Evolutionary conservation across 352 stramenopile species (phyloP).

Genomic region (Globisporangium spinosum): DNA sequence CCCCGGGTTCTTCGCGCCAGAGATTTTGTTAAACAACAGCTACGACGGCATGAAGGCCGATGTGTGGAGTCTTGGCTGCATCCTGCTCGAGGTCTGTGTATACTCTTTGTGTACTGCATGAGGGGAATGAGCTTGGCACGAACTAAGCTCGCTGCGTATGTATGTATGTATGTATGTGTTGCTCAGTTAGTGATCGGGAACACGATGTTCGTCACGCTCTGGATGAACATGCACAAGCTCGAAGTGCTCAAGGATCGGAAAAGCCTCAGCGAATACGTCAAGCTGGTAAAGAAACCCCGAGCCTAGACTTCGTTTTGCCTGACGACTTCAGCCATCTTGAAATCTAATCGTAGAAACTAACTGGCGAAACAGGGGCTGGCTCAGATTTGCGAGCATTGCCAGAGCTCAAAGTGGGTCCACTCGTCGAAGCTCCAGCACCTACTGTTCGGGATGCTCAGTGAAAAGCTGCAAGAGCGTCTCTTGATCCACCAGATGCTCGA

Average conservation of each 20-base stretch:
- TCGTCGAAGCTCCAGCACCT: constrained; percentile 40
- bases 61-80: constrained; percentile 84
- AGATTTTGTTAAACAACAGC: constrained; percentile 58
- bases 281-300: constrained; percentile 5
- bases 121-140: not conserved
- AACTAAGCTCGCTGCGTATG: not conserved
- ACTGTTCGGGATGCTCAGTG: constrained; percentile 39
- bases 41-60: constrained; percentile 81
- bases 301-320: not conserved
- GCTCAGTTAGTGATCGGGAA: constrained; percentile 73
- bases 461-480: constrained; percentile 34
- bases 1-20: constrained; percentile 83
- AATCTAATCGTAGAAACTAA: not conserved
- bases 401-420: constrained; percentile 40
- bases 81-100: constrained; percentile 66
- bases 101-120: not conserved
- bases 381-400: constrained; percentile 29
- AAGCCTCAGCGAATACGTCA: constrained; percentile 42
- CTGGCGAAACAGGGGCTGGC: constrained; percentile 25
- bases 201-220: constrained; percentile 71
- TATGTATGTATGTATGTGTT: not conserved
- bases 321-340: not conserved
- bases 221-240: constrained; percentile 83
- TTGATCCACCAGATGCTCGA: constrained; percentile 44
- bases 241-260: constrained; percentile 63